Conservation (phyloP, 495 filamentous ascomycete genomes). For the Podospora conica region DNA sequence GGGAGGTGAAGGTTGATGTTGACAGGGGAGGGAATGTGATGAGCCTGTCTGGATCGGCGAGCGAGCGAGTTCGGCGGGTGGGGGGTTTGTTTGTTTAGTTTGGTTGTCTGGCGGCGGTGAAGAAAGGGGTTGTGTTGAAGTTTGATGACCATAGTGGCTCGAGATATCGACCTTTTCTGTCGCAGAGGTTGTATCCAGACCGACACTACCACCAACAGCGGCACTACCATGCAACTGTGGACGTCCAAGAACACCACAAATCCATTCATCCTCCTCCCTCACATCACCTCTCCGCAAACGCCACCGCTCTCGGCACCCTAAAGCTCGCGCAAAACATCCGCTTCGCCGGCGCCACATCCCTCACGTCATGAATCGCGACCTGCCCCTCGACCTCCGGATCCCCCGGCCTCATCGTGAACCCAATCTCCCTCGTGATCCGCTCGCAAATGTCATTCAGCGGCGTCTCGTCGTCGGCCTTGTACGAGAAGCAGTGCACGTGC, state of each 20-base stretch:
- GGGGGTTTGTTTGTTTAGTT: no score
- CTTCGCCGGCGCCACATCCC: constrained; percentile 88
- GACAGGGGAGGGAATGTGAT: background rate
- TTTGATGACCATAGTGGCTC: no score
- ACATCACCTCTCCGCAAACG: constrained; percentile 49
- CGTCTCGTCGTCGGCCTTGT: constrained; percentile 64
- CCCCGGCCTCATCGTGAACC: constrained; percentile 53
- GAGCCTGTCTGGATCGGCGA: background rate
- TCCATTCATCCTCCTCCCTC: no score
- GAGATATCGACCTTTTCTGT: no score
- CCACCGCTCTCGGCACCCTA: constrained; percentile 71
- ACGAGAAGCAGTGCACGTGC: constrained; percentile 86
- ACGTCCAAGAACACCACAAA: no score
- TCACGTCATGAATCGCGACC: constrained; percentile 66
- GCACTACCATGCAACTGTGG: no score
- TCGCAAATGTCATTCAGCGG: constrained; percentile 57
- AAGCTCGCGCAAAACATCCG: constrained; percentile 96
- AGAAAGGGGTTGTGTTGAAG: no score
- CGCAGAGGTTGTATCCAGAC: no score
- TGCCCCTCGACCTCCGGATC: constrained; percentile 50
- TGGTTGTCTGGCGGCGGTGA: no score
- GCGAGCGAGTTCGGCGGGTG: no score
- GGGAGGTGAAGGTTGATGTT: background rate
- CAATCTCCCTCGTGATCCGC: constrained; percentile 56
- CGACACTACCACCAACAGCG: no score